phyloP scores from a whole-genome alignment of 140 eudicot species.

The Senecio squalidus region DNA sequence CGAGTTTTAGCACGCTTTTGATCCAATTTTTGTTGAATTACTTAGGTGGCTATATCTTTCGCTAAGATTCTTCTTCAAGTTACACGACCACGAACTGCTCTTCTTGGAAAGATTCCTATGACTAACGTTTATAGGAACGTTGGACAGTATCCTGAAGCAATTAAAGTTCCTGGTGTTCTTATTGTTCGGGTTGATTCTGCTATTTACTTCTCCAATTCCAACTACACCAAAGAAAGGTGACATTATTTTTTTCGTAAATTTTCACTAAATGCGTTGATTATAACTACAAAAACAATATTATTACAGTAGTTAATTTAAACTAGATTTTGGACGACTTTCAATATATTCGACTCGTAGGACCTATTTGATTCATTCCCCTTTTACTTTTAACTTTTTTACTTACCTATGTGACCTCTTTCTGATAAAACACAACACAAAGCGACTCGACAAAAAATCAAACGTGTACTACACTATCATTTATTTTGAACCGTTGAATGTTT shows the following conservation, averaged over 20 bases:
- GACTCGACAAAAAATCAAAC: too few species aligned
- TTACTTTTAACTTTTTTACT: too few species aligned
- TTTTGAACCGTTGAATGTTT: too few species aligned
- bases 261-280: not conserved
- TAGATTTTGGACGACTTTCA: too few species aligned
- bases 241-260: not conserved
- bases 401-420: too few species aligned
- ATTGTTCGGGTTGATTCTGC: conserved; percentile 79
- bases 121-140: conserved; percentile 63
- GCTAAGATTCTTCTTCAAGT: conserved; percentile 83
- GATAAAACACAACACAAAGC: not conserved
- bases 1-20: not conserved
- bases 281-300: too few species aligned
- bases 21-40: not conserved
- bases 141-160: conserved; percentile 78
- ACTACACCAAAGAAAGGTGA: conserved; percentile 72
- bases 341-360: too few species aligned
- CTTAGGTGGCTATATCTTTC: conserved; percentile 70
- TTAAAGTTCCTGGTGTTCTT: conserved; percentile 51
- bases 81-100: conserved; percentile 74
- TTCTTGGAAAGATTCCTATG: conserved; percentile 73
- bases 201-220: conserved; percentile 78
- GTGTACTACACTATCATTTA: too few species aligned
- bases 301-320: too few species aligned
- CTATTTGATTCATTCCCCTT: too few species aligned